phyloP scores from a whole-genome alignment of 2,329 filamentous ascomycete genomes.

The Stemphylium lycopersici region DNA sequence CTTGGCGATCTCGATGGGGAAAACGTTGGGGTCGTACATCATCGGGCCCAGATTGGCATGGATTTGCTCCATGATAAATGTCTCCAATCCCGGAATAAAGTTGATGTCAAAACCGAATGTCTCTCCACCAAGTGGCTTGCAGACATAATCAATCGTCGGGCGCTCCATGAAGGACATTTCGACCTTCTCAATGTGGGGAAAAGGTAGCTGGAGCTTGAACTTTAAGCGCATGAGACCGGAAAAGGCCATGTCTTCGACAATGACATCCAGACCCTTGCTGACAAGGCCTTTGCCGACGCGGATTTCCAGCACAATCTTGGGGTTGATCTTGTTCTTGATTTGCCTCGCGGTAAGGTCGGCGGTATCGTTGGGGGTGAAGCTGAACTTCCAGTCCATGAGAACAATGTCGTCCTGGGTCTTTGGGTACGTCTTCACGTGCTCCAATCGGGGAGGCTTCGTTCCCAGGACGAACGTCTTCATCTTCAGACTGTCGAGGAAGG shows the following conservation, averaged over 20 bases:
- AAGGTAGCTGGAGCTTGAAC: conserved; percentile 94
- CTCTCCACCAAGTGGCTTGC: conserved; percentile 95
- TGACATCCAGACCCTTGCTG: conserved; percentile 95
- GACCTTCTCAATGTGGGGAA: conserved; percentile 91
- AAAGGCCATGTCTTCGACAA: conserved; percentile 97
- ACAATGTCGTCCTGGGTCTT: conserved; percentile 94
- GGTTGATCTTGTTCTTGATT: conserved; percentile 93
- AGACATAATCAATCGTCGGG: conserved; percentile 93
- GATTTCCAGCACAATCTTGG: conserved; percentile 94
- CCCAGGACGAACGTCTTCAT: conserved; percentile 93
- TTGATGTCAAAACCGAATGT: conserved; percentile 98
- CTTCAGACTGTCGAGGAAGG: conserved; percentile 90
- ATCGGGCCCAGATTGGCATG: conserved; percentile 92
- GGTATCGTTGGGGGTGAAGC: conserved; percentile 94
- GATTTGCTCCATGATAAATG: conserved; percentile 94
- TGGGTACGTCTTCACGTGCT: conserved; percentile 98
- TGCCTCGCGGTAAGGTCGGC: conserved; percentile 90
- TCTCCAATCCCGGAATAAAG: conserved; percentile 93
- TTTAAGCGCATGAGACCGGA: conserved; percentile 95
- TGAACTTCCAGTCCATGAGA: conserved; percentile 99
- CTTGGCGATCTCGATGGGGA: conserved; percentile 98
- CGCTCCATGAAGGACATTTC: conserved; percentile 94
- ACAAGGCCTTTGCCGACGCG: conserved; percentile 94
- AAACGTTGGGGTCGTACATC: conserved; percentile 98
- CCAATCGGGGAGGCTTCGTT: conserved; percentile 91